Base-by-base conservation (phyloP, 2,329 filamentous ascomycete species). In the Cladophialophora bantiana region DNA sequence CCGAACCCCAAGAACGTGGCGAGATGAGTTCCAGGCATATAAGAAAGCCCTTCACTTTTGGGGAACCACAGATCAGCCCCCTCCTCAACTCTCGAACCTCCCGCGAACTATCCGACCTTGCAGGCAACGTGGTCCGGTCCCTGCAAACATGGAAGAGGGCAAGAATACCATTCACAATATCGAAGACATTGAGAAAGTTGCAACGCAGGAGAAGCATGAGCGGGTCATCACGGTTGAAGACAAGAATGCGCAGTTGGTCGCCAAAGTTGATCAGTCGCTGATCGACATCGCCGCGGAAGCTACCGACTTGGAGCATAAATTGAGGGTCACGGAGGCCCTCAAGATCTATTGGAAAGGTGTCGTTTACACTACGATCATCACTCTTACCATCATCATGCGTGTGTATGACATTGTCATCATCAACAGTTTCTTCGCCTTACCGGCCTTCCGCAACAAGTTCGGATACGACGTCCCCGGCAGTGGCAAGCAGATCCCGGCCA, bases 401-500 rank as follows among this genome's bases (percentile, higher is more conserved):
- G 73, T 71, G 7, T 74, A 72, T 50, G 74, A 76, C 57, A 70
- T 70, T 36, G 71, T 70, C 1, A 70, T 76, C 9, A 53, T 76
- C 15, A 70, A 61, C 32, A 71, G 68, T 4, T 75, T 76, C 53
- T 73, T 73, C 36, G 74, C 73, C 1, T 74, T 74, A 50, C 74
- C 74, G 4, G 65, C 62, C 4, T 76, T 76, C 45, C 68, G 86
- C 20, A 38, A 54, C 20, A 61, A 59, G 32, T 69, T 61, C 42
- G 67, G 67, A 2, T 20, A 64, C 57, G 32, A 52, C 3, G 72
- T 76, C 31, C 56, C 36, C 2, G 69, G 75, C 0, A 75, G 75
- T 1, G 79, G 77, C 31, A 84, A 84, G 62, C 77, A 80, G 34
- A 75, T 88, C 31, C 80, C 82, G 1, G 82, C 85, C 0, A 78